These are phyloP conservation scores for Anisogramma anomala DNA, from an alignment of 2,329 filamentous ascomycete species.

Conservation along the genomic window DNA sequence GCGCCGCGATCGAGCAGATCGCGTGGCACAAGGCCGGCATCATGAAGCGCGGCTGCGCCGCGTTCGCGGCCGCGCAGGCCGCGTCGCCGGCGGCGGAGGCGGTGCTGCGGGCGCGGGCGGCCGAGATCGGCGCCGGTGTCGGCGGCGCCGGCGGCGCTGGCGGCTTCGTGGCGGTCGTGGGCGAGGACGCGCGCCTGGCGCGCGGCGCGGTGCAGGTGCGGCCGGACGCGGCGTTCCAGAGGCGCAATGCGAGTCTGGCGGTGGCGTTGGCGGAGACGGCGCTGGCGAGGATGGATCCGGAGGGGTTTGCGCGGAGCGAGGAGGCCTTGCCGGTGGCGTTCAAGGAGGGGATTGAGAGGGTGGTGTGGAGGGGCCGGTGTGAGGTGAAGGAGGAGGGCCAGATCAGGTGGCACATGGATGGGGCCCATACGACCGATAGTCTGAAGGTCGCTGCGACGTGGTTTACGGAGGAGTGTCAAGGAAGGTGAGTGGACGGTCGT, in stretches of 20 bases:
- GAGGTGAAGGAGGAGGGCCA: conserved; percentile 47
- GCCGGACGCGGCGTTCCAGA: background rate
- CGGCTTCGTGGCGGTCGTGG: conserved; percentile 19
- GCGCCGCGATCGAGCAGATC: conserved; percentile 67
- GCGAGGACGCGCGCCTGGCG: conserved; percentile 33
- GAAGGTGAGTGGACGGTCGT: no score
- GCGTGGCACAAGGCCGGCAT: conserved; percentile 88
- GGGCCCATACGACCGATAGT: conserved; percentile 79
- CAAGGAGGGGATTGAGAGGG: conserved; percentile 51
- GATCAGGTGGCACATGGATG: conserved; percentile 71
- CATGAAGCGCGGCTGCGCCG: conserved; percentile 53
- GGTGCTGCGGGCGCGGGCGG: conserved; percentile 7
- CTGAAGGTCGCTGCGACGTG: conserved; percentile 48
- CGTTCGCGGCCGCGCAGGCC: conserved; percentile 50
- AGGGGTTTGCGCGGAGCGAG: conserved; percentile 17
- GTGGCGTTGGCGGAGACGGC: conserved; percentile 15
- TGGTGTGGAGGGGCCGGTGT: conserved; percentile 64
- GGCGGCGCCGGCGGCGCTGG: conserved; percentile 32
- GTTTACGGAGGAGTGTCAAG: no score
- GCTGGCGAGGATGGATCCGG: no score
- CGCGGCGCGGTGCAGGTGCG: background rate
- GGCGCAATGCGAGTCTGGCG: conserved; percentile 27
- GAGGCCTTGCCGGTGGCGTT: conserved; percentile 11
- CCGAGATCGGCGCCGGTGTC: conserved; percentile 19
- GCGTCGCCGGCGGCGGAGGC: conserved; percentile 35